These are phyloP conservation scores for Tetrapisispora arboricola DNA, from an alignment of 805 yeast species.

Conservation along the genomic window DNA sequence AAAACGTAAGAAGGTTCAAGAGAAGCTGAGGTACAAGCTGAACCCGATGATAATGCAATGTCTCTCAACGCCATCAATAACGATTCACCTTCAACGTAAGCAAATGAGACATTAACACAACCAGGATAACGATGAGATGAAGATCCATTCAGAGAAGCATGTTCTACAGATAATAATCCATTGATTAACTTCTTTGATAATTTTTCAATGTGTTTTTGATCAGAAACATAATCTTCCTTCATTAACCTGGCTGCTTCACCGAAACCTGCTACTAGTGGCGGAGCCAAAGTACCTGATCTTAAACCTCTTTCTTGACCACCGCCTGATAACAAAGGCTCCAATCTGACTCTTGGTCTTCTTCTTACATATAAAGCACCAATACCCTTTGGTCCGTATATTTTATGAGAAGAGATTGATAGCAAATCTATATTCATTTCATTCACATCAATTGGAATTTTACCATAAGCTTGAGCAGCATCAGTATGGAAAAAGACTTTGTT, in stretches of 20 bases:
- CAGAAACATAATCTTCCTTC: conserved; percentile 62
- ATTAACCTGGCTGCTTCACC: conserved; percentile 94
- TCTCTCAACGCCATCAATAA: conserved; percentile 95
- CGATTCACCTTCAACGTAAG: conserved; percentile 97
- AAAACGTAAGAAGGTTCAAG: conserved; percentile 94
- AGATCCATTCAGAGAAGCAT: conserved; percentile 86
- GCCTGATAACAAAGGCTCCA: conserved; percentile 90
- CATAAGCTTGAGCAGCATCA: conserved; percentile 95
- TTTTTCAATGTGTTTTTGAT: conserved; percentile 54
- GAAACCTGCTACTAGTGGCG: conserved; percentile 91
- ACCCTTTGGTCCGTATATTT: conserved; percentile 97
- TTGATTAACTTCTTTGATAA: conserved; percentile 65
- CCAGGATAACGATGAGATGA: conserved; percentile 69
- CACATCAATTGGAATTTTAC: conserved; percentile 87
- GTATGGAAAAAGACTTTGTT: conserved; percentile 94
- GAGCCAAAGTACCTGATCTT: conserved; percentile 93
- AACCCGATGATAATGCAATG: conserved; percentile 90
- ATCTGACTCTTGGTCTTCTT: conserved; percentile 95
- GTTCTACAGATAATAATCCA: conserved; percentile 72
- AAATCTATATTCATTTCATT: conserved; percentile 88
- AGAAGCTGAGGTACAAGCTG: conserved; percentile 98
- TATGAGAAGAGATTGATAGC: conserved; percentile 90
- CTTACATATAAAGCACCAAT: conserved; percentile 91
- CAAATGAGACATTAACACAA: conserved; percentile 93
- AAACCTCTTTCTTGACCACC: conserved; percentile 99